Base-by-base conservation (phyloP, 2,329 filamentous ascomycete species). In the Diplocarpon rosae region DNA sequence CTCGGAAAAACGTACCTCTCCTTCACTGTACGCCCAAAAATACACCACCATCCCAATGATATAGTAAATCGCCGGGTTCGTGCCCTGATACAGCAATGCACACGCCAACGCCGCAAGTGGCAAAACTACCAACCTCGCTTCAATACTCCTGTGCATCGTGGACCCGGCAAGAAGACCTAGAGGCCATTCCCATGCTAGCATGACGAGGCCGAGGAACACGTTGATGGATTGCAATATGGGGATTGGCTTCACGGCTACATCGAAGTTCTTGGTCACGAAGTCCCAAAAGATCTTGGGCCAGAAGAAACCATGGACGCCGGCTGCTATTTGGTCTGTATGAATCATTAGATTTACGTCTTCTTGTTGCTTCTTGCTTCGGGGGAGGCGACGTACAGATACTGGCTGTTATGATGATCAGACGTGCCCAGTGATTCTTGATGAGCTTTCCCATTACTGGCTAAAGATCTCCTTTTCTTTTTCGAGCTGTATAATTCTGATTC, bases 281-380 rank as follows among this genome's bases (percentile, higher is more conserved):
- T 98, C 92, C 83, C 85, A 98, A 69, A 98, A 94, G 62, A 98
- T 83, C 66, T 98, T 98, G 54, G 92, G 92, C 88, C 89, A 98
- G 76, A 98, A 90, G 74, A 92, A 95, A 60, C 78, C 81, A 68
- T 93, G 78, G 45, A 98, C 68, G 13, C 83, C 81, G 49, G 88
- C 88, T 48, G 72, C 79, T 52, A 95, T 66, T 76, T 98, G 92
- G 65, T 95, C 88, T 95, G 59, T 32, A 36, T 35, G 2, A 37
- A 14, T 47, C 42, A 50, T 40, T 43, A 31, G 45, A 43, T 46
- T 27, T 36, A 42, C 36, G 43, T 40, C 3, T 9, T 32, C 51
- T 27, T 24, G 20, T 4, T 24, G 7, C 20, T 24, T 24, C 20
- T 24, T 24, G 20, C 20, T 24, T 7, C 20, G 10, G 33, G 34